Base-by-base conservation (phyloP, 108 stramenopile species). In the Cyclotella cryptica region DNA sequence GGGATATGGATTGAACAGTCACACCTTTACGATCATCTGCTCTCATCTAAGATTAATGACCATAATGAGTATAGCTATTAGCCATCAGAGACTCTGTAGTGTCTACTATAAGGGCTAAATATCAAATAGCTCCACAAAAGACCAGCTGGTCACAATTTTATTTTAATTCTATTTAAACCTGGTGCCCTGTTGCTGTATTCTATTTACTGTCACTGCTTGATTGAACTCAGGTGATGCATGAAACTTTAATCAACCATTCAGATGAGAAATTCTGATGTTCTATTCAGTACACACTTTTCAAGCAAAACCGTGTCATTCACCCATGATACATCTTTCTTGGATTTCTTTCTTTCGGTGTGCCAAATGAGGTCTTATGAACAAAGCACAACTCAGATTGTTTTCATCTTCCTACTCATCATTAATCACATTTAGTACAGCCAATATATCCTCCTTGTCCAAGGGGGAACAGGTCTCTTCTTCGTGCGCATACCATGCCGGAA, bases 401-500 rank as follows among this genome's bases (percentile, higher is more conserved):
- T n/a, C 27, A 14, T 64, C 28, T n/a, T n/a, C n/a, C 42, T 22
- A 41, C 35, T 53, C 73, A 52, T 15, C 55, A 19, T 43, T 27
- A n/a, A 75, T 53, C 1, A 21, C 80, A 19, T 78, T 66, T 58
- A 92, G 40, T 55, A 87, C 89, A 12, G 81, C 76, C 17, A 87
- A 42, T 4, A 93, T 57, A 10, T 85, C 89, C n/a, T 88, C 85
- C 41, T 77, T 80, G 0, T 78, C 86, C 43, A 92, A 35, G 10
- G 84, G 81, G 11, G 30, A 41, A 17, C 94, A 92, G n/a, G 88
- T 88, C 22, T 83, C 66, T 71, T 95, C 94, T 57, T 85, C 74
- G 85, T 92, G 89, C 11, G 86, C 89, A 83, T 88, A 95, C 35
- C 77, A 75, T 8, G 85, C 69, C 10, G 78, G 71, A 18, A 89